Percentiles rank a stretch among this genome's conserved stretches.
These are phyloP conservation scores for Podospora fimiseda DNA, from an alignment of 495 filamentous ascomycete genomes.

Conservation along the genomic window DNA sequence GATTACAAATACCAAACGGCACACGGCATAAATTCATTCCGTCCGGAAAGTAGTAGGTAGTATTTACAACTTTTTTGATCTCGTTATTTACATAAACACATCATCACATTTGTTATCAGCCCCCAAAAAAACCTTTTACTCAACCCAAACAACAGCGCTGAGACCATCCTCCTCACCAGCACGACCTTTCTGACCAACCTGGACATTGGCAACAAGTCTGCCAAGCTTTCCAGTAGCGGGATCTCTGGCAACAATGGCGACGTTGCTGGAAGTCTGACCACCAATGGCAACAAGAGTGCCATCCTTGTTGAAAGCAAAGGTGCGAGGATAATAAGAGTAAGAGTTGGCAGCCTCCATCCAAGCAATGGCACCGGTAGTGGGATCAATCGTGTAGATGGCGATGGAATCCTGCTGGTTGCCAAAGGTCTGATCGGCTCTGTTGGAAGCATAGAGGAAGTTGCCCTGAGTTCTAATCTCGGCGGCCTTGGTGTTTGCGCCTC, in stretches of 20 bases:
- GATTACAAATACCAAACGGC: too few relatives aligned
- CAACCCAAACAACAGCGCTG: slow-evolving; percentile 40
- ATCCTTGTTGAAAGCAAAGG: slow-evolving; percentile 56
- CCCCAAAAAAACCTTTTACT: slow-evolving; percentile 25
- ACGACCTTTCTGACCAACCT: slow-evolving; percentile 34
- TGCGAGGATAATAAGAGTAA: slow-evolving; percentile 45
- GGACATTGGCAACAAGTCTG: slow-evolving; percentile 36
- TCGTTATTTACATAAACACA: not conserved
- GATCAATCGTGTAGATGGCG: slow-evolving; percentile 31
- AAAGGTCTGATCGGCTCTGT: slow-evolving; percentile 40
- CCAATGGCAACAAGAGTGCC: slow-evolving; percentile 59
- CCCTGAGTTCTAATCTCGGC: slow-evolving; percentile 37
- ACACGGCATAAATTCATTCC: too few relatives aligned
- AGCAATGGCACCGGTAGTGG: slow-evolving; percentile 27
- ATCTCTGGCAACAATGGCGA: slow-evolving; percentile 56
- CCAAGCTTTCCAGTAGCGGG: slow-evolving; percentile 49
- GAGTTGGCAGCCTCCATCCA: slow-evolving; percentile 36
- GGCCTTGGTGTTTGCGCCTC: slow-evolving; percentile 35
- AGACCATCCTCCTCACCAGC: slow-evolving; percentile 42
- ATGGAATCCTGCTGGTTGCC: slow-evolving; percentile 35
- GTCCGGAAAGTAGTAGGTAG: too few relatives aligned
- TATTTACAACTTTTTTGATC: not conserved
- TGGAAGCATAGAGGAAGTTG: slow-evolving; percentile 38
- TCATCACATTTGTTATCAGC: not conserved
- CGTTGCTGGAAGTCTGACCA: slow-evolving; percentile 54